Conservation (phyloP, 1,284 basidiomycete species). For the Ceratobasidium papillatum region DNA sequence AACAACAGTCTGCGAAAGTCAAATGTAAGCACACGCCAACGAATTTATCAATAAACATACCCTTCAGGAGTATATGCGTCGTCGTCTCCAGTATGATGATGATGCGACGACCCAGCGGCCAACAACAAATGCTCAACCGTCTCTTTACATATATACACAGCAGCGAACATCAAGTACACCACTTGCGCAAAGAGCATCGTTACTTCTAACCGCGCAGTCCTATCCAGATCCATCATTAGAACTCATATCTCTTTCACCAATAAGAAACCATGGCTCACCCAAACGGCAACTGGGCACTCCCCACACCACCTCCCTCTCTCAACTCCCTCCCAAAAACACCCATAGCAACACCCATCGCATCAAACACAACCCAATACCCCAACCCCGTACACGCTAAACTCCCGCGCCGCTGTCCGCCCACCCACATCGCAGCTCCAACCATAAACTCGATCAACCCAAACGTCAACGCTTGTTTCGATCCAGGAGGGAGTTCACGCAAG, state of each 20-base stretch:
- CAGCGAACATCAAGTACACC: slow-evolving; percentile 89
- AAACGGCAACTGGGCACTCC: slow-evolving; percentile 60
- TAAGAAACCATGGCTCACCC: slow-evolving; percentile 64
- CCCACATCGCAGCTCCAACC: slow-evolving; percentile 75
- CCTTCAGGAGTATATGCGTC: slow-evolving; percentile 51
- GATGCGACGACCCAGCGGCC: slow-evolving; percentile 51
- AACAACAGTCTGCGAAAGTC: slow-evolving; percentile 6
- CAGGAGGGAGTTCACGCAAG: slow-evolving; percentile 51
- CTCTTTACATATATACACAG: slow-evolving; percentile 94
- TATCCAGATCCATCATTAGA: not conserved
- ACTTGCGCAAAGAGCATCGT: slow-evolving; percentile 87
- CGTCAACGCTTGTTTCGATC: slow-evolving; percentile 53
- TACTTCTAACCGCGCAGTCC: slow-evolving; percentile 66
- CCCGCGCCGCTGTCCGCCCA: slow-evolving; percentile 88
- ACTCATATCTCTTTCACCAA: not conserved
- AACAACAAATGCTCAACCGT: slow-evolving; percentile 84
- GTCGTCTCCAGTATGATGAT: slow-evolving; percentile 61
- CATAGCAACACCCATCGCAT: slow-evolving; percentile 79
- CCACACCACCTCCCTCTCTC: slow-evolving; percentile 45
- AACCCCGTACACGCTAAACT: slow-evolving; percentile 88
- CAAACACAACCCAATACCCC: slow-evolving; percentile 97
- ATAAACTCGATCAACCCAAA: slow-evolving; percentile 57
- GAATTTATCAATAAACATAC: not conserved
- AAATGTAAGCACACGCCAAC: not conserved
- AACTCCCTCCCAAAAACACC: slow-evolving; percentile 62